Base-by-base conservation (phyloP, 345 rosid genomes). In the Ceriops zippeliana region DNA sequence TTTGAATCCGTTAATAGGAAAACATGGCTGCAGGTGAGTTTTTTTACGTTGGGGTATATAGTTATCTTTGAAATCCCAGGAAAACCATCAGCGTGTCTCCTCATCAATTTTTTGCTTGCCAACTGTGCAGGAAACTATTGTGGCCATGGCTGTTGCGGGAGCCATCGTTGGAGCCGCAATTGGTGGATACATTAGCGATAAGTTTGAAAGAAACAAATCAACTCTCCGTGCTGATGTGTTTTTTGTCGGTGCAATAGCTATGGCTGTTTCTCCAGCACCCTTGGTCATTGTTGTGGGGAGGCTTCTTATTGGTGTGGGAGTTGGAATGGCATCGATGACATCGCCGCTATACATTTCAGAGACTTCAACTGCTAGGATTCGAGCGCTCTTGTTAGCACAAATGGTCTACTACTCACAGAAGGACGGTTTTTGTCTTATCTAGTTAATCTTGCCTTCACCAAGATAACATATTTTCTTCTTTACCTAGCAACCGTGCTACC, bases 241-340 rank as follows among this genome's bases (percentile, higher is more conserved):
- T 80, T 73, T 93, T 35, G 0, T 86, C 1, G 98, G 97, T 1
- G 92, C 95, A 0, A 10, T 86, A 0, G 66, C 88, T 28, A 91
- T 91, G 98, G 92, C 91, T 0, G 2, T 64, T 10, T 89, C 98
- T 73, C 92, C 93, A 0, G 88, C 79, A 52, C 95, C 98, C 0
- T 85, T 90, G 89, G 83, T 93, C 59, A 82, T 91, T 60, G 81
- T 91, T 52, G 0, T 93, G 3, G 98, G 97, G 6, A 86, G 97
- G 64, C 61, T 91, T 56, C 80, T 91, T 2, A 91, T 91, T 20
- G 98, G 98, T 4, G 74, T 89, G 9, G 98, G 98, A 11, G 98
- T 93, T 3, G 98, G 98, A 56, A 93, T 91, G 98, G 97, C 97
- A 60, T 93, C 98, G 60, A 93, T 93, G 97, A 89, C 96, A 0